Evolutionary conservation across 441 rosid genomes (phyloP).

Genomic region (Rhodomyrtus psidioides): DNA sequence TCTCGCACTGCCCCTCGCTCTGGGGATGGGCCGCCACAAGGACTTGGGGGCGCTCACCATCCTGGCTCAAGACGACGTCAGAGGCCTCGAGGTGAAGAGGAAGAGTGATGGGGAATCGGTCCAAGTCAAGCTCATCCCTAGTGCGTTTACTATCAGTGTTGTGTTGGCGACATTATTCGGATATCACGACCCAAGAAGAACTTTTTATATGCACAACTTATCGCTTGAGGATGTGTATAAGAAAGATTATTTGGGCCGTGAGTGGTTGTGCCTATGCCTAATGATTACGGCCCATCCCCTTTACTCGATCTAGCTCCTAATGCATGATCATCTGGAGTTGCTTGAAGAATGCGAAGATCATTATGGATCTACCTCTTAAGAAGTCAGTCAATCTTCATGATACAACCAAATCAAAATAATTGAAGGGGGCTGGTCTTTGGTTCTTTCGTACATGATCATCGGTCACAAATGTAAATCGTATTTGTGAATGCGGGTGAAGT

Average conservation of each 20-base stretch:
- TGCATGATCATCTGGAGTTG: not conserved
- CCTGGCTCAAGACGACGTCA: slow-evolving; percentile 46
- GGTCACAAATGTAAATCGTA: not conserved
- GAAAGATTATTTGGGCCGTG: no score
- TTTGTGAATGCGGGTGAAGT: not conserved
- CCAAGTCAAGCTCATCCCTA: slow-evolving; percentile 23
- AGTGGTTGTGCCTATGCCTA: not conserved
- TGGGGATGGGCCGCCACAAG: slow-evolving; percentile 51
- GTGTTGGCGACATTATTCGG: slow-evolving; percentile 41
- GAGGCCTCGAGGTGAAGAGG: slow-evolving; percentile 42
- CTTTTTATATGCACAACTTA: not conserved
- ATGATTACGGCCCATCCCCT: not conserved
- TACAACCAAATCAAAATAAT: not conserved
- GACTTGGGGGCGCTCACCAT: slow-evolving; percentile 40
- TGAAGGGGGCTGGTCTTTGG: no score
- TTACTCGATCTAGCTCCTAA: not conserved
- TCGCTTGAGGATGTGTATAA: not conserved
- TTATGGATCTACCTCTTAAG: not conserved
- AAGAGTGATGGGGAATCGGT: slow-evolving; percentile 61
- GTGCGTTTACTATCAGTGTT: slow-evolving; percentile 39
- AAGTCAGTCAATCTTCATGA: not conserved
- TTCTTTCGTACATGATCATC: not conserved
- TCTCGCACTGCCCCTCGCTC: slow-evolving; percentile 42
- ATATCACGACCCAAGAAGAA: not conserved
- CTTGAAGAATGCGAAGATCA: not conserved